Evolutionary conservation across 805 yeast genomes (phyloP), one percentile per base, ranked within the genome.

Genomic region (Zygosaccharomyces bisporus): DNA sequence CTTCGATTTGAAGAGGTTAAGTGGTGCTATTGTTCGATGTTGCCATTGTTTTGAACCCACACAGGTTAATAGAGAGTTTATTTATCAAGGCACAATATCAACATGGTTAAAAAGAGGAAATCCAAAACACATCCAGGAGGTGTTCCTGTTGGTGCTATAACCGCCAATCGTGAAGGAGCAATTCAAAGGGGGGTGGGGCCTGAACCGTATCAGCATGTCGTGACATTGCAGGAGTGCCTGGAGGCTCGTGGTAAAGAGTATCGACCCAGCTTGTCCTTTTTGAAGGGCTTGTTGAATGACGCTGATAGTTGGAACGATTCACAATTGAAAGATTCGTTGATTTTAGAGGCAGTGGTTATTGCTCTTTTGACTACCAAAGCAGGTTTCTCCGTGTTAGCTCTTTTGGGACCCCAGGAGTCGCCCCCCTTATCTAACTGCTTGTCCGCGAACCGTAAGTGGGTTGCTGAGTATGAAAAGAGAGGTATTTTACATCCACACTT

Each of bases 281-380:
- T 47, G 17, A 30, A 24, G 18, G 24, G 25, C 2, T 33, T 43
- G 19, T 37, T 47, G 9, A 44, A 20, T 20, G 46, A 47, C 19
- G 41, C 39, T 8, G 27, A 25, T 16, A 24, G 31, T 16, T 18
- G 42, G 16, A 19, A 25, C 9, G 36, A 38, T 17, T 38, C 31
- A n/a, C 12, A 17, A 8, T 5, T 41, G 23, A 41, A 45, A 16
- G 21, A 19, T 10, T 44, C 46, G 3, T 35, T 53, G 31, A n/a
- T 46, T 4, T 32, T 46, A 4, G 57, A 56, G 43, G 41, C 51
- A 17, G 23, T 52, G 7, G 21, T 51, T 7, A 31, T 59, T 13
- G 48, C 52, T 8, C 42, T 59, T 2, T 52, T 57, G 30, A 52
- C 58, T 6, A 61, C 67, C 5, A 44, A 39, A 30, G 29, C 60